Conservation (phyloP, 768 basidiomycete species). For the Suillus brevipes region DNA sequence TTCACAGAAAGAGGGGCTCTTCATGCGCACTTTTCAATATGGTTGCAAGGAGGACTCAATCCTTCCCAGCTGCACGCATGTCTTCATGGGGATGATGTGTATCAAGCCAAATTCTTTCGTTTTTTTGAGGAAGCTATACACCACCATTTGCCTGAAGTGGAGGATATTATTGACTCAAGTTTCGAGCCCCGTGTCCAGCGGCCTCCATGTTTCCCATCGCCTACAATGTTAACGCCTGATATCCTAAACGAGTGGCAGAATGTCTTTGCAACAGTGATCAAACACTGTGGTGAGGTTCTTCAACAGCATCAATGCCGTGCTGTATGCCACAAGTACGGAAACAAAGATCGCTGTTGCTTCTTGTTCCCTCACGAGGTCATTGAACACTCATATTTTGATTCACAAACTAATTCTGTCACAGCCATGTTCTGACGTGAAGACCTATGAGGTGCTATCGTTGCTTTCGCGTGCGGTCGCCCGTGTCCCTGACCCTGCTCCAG, state of each 20-base stretch:
- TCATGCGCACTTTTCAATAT: slow-evolving; percentile 37
- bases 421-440: slow-evolving; percentile 35
- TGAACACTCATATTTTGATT: slow-evolving; percentile 29
- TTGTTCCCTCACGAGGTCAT: slow-evolving; percentile 36
- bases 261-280: slow-evolving; percentile 19
- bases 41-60: slow-evolving; percentile 31
- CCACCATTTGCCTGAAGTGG: slow-evolving; percentile 31
- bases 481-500: too few relatives aligned
- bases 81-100: neutral
- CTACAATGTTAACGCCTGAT: too few relatives aligned
- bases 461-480: slow-evolving; percentile 23
- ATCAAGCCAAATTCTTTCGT: slow-evolving; percentile 22
- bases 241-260: neutral
- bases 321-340: too few relatives aligned
- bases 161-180: slow-evolving; percentile 13
- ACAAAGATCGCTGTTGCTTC: slow-evolving; percentile 30
- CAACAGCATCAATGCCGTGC: slow-evolving; percentile 20
- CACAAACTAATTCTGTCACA: slow-evolving; percentile 31
- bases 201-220: slow-evolving; percentile 15
- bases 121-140: slow-evolving; percentile 35
- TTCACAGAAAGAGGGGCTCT: slow-evolving; percentile 26
- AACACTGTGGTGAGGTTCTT: slow-evolving; percentile 21
- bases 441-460: slow-evolving; percentile 27
- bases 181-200: slow-evolving; percentile 26
- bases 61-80: slow-evolving; percentile 30